Base-by-base conservation (phyloP, 1,284 basidiomycete genomes). In the Ganoderma multipileum region DNA sequence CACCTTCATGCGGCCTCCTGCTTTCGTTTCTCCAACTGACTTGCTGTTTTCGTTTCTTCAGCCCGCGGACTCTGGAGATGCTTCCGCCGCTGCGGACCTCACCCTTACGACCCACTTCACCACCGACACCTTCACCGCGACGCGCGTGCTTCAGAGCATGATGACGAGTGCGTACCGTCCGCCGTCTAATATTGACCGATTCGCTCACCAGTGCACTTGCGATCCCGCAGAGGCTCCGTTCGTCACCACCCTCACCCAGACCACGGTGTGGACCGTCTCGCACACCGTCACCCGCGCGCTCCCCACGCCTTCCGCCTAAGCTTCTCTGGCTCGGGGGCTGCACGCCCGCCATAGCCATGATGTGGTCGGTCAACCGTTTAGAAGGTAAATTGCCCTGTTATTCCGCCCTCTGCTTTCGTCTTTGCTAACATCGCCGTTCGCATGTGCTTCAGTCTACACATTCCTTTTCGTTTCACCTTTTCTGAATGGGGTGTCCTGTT, bases 81-180 rank as follows among this genome's bases (percentile, higher is more conserved):
- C 12, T 23, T 41, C 54, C 50, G 39, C 33, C 57, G 44, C 47
- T 50, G 63, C 61, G 12, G 50, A 47, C n/a, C 8, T 6, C 16
- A 63, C 65, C 38, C 58, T 72, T 54, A 71, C 71, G 18, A 69
- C 71, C 20, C 64, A 63, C 52, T 36, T 72, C 52, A 70, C 69
- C 2, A 72, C 71, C 52, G 47, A 72, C 44, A 68, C 66, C n/a
- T 71, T 73, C 69, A 68, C 66, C 12, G 72, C 72, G 9, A 69
- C 68, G 39, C 38, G 28, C 50, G 36, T 73, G 20, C 58, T 73
- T 20, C 66, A 71, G 70, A 73, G 68, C 63, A 68, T 73, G 42
- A 55, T 66, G 58, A 20, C 26, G 30, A 26, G 72, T 73, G 11
- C 11, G 69, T 67, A 23, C 4, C 9, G 12, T 30, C 3, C 4